These are phyloP conservation scores for Malbranchea zuffiana DNA, from an alignment of 2,329 filamentous ascomycete genomes.

Conservation along the genomic window DNA sequence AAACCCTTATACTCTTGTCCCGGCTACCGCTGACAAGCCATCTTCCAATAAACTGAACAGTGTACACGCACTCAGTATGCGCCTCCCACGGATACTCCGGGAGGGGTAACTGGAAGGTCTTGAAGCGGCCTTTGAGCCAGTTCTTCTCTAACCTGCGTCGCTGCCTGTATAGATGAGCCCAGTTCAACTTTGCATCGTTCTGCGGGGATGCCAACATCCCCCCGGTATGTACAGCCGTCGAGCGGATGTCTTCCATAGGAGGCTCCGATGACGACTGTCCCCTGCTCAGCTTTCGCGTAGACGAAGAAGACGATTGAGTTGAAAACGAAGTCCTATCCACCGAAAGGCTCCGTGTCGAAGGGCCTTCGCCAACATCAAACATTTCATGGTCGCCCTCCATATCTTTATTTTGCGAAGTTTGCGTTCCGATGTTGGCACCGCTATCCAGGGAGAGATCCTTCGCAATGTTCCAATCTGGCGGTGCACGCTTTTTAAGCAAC, in stretches of 20 bases:
- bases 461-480: constrained; percentile 33
- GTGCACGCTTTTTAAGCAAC: constrained; percentile 43
- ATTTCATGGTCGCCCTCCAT: constrained; percentile 35
- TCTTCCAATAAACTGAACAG: constrained; percentile 74
- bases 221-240: not conserved
- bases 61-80: constrained; percentile 88
- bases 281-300: too few relatives aligned
- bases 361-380: constrained; percentile 27
- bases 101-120: constrained; percentile 83
- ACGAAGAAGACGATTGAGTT: constrained; percentile 14
- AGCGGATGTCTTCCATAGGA: constrained; percentile 3
- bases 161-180: constrained; percentile 87
- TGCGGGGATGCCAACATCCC: not conserved
- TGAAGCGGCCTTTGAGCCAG: constrained; percentile 73
- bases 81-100: constrained; percentile 69
- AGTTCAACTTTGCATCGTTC: constrained; percentile 55
- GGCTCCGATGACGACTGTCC: too few relatives aligned
- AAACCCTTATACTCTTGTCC: constrained; percentile 77
- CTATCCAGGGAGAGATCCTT: constrained; percentile 22
- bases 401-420: constrained; percentile 17
- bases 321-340: constrained; percentile 10
- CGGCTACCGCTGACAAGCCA: constrained; percentile 89
- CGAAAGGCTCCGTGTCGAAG: constrained; percentile 14
- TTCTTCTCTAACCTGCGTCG: constrained; percentile 76
- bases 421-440: constrained; percentile 24